A percentile compares a stretch with the other conserved stretches of the same genome.
These are phyloP conservation scores for Scorias spongiosa DNA, from an alignment of 2,329 filamentous ascomycete species.

Conservation along the genomic window DNA sequence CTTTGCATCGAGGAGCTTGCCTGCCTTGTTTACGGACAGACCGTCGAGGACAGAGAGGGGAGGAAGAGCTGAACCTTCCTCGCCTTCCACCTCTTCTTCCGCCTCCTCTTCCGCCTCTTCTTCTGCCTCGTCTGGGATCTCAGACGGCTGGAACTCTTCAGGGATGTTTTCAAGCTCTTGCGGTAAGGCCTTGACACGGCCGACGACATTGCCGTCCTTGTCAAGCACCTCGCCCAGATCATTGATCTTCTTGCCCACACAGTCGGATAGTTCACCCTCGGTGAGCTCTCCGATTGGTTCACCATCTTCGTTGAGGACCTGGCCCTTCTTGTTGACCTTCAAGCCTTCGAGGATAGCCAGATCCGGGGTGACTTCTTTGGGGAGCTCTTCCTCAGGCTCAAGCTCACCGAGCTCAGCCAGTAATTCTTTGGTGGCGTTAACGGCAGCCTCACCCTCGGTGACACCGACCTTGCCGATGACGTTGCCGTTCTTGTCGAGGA, in stretches of 20 bases:
- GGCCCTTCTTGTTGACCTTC: conserved; percentile 45
- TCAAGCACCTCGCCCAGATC: conserved; percentile 50
- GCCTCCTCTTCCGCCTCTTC: conserved; percentile 20
- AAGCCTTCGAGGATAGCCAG: conserved; percentile 35
- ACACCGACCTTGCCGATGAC: conserved; percentile 35
- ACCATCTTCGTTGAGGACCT: conserved; percentile 37
- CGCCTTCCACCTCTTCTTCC: conserved; percentile 13
- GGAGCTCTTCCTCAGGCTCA: conserved; percentile 20
- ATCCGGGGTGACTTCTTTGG: conserved; percentile 23
- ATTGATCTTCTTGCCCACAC: conserved; percentile 51
- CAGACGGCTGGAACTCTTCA: conserved; percentile 3
- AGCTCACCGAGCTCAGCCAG: conserved; percentile 33
- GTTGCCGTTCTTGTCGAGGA: conserved; percentile 35
- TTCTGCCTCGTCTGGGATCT: conserved; percentile 19
- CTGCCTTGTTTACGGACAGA: conserved; percentile 34
- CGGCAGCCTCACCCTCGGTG: conserved; percentile 34
- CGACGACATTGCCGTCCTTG: conserved; percentile 47
- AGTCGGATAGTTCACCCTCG: conserved; percentile 45
- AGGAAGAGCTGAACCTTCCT: conserved; percentile 24
- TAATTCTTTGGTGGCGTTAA: conserved; percentile 33
- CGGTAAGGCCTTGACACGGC: conserved; percentile 40
- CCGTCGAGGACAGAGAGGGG: conserved; percentile 36
- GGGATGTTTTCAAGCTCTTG: conserved; percentile 20
- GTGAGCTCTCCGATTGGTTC: conserved; percentile 38
- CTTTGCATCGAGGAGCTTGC: conserved; percentile 33